phyloP scores from a whole-genome alignment of 257 asterid genomes.

The Petrea volubilis region DNA sequence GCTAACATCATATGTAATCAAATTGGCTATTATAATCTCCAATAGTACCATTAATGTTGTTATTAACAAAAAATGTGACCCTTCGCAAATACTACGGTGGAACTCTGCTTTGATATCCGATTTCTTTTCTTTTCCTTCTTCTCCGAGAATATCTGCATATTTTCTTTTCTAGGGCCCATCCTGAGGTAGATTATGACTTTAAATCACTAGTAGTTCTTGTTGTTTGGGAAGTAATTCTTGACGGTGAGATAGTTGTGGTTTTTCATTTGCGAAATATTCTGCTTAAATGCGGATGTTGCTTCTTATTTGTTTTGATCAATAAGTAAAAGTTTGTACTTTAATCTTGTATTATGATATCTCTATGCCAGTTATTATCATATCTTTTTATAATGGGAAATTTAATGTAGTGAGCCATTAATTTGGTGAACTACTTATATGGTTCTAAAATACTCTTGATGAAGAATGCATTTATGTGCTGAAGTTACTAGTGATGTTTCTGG shows the following conservation, averaged over 20 bases:
- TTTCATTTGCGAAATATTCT: background rate
- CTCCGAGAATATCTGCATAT: background rate
- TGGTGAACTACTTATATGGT: background rate
- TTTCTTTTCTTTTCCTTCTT: background rate
- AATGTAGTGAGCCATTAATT: background rate
- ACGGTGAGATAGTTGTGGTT: background rate
- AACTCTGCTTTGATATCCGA: background rate
- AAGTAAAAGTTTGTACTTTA: background rate
- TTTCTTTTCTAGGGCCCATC: background rate
- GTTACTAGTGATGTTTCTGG: background rate
- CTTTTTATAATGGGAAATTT: background rate
- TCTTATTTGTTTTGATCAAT: background rate
- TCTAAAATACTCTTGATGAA: background rate
- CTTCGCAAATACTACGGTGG: background rate
- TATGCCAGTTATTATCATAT: background rate
- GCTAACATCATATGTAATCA: too few relatives aligned
- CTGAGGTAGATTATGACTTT: background rate
- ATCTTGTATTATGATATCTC: background rate
- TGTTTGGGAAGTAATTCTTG: background rate
- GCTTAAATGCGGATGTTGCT: background rate
- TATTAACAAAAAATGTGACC: background rate
- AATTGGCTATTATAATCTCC: background rate
- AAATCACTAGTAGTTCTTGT: background rate
- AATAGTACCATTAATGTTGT: background rate
- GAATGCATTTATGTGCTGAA: background rate